Percentiles rank a stretch among this genome's conserved stretches.
These are phyloP conservation scores for Trifolium dubium DNA, from an alignment of 306 rosid genomes.

Conservation along the genomic window DNA sequence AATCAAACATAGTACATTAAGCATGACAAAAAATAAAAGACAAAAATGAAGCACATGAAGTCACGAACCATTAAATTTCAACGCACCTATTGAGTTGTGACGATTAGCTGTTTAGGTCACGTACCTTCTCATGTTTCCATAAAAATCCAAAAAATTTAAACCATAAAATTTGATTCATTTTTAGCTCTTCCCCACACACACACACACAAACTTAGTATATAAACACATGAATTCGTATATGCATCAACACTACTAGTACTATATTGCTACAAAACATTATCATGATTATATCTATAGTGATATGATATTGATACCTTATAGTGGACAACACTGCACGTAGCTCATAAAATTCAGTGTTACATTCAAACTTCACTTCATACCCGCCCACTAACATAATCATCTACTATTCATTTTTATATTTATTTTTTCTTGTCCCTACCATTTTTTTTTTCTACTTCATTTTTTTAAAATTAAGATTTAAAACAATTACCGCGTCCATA, in stretches of 20 bases:
- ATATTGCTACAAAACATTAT: background rate
- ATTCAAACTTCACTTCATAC: slow-evolving; percentile 88
- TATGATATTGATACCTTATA: slow-evolving; percentile 15
- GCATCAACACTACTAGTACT: background rate
- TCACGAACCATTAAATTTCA: slow-evolving; percentile 59
- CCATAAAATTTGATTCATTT: background rate
- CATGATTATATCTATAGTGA: slow-evolving; percentile 17
- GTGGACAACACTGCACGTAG: slow-evolving; percentile 47
- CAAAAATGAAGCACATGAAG: slow-evolving; percentile 36
- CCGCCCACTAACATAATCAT: slow-evolving; percentile 78
- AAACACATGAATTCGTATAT: background rate
- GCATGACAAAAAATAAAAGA: slow-evolving; percentile 34
- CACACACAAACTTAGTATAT: slow-evolving; percentile 1
- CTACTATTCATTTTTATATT: slow-evolving; percentile 41
- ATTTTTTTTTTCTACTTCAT: background rate
- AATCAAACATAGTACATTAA: slow-evolving; percentile 9
- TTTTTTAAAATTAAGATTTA: too few relatives aligned
- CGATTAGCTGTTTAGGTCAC: slow-evolving; percentile 62
- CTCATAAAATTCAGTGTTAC: slow-evolving; percentile 85
- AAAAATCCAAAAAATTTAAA: slow-evolving; percentile 58
- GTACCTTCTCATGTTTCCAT: slow-evolving; percentile 61
- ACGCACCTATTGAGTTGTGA: slow-evolving; percentile 38
- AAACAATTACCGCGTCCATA: too few relatives aligned
- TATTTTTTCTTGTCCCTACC: slow-evolving; percentile 11
- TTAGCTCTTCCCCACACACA: slow-evolving; percentile 9